phyloP scores from a whole-genome alignment of 352 stramenopile genomes.

The Phytophthora citricola region DNA sequence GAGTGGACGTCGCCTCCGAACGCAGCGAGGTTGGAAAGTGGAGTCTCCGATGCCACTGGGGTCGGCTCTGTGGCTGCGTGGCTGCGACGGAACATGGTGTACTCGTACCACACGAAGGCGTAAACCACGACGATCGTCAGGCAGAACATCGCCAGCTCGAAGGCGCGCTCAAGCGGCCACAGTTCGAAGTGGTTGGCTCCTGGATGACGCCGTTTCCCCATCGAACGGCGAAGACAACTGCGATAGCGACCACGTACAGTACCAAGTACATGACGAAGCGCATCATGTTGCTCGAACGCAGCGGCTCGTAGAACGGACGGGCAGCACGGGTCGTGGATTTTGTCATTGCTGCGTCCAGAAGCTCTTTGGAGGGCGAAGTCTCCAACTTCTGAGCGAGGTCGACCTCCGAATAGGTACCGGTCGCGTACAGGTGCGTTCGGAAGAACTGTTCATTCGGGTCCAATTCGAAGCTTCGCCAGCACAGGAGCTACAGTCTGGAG shows the following conservation, averaged over 20 bases:
- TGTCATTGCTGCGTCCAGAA: slow-evolving; percentile 5
- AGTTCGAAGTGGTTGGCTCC: slow-evolving; percentile 50
- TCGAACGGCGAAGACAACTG: slow-evolving; percentile 40
- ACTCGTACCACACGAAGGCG: slow-evolving; percentile 61
- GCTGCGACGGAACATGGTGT: slow-evolving; percentile 28
- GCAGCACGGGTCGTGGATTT: slow-evolving; percentile 24
- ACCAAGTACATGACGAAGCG: slow-evolving; percentile 45
- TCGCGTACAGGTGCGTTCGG: slow-evolving; percentile 40
- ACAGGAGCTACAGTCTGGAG: slow-evolving; percentile 38
- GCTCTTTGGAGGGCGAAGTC: slow-evolving; percentile 13
- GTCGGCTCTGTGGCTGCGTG: slow-evolving; percentile 18
- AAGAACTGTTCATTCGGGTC: slow-evolving; percentile 50
- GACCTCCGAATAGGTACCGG: slow-evolving; percentile 28
- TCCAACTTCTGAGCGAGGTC: slow-evolving; percentile 33
- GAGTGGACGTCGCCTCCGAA: slow-evolving; percentile 49
- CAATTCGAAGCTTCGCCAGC: slow-evolving; percentile 42
- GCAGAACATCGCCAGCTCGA: slow-evolving; percentile 55
- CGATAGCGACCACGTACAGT: slow-evolving; percentile 47
- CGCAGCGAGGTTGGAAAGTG: slow-evolving; percentile 11
- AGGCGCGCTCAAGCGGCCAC: slow-evolving; percentile 61
- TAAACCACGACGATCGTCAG: slow-evolving; percentile 55
- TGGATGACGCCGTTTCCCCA: slow-evolving; percentile 65
- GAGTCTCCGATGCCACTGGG: slow-evolving; percentile 7
- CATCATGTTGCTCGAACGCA: slow-evolving; percentile 49
- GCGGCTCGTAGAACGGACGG: slow-evolving; percentile 61